phyloP scores from a whole-genome alignment of 1,284 basidiomycete genomes.

The Chondrostereum purpureum region DNA sequence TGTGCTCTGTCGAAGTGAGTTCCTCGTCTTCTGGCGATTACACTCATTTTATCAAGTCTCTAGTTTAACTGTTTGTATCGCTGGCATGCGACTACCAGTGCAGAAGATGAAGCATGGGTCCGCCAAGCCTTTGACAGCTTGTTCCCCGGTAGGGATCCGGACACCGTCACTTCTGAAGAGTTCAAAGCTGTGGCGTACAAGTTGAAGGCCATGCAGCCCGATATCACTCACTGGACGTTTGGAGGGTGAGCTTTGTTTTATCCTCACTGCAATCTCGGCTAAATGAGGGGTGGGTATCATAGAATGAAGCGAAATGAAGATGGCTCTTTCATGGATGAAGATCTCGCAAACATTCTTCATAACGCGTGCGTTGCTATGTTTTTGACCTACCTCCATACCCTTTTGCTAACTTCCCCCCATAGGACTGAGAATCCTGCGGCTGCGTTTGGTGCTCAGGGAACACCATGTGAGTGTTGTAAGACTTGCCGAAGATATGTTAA shows the following conservation, averaged over 20 bases:
- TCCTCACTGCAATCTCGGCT: too few species aligned
- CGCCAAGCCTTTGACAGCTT: conserved; percentile 37
- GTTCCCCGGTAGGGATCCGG: conserved; percentile 48
- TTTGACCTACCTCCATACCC: too few species aligned
- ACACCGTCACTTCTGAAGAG: conserved; percentile 50
- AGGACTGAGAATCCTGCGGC: conserved; percentile 64
- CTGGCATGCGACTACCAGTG: conserved; percentile 74
- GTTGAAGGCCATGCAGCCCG: conserved; percentile 34
- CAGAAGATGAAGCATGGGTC: conserved; percentile 67
- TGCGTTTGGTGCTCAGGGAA: conserved; percentile 74
- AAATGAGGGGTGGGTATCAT: too few species aligned
- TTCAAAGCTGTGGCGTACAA: conserved; percentile 46
- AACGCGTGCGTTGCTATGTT: conserved; percentile 34
- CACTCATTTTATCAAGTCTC: background rate
- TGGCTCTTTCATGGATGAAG: conserved; percentile 63
- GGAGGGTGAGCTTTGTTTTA: conserved; percentile 54
- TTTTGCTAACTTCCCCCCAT: background rate
- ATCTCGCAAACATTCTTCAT: conserved; percentile 65
- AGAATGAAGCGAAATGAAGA: conserved; percentile 60
- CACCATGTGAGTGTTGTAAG: conserved; percentile 36
- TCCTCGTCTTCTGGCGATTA: conserved; percentile 1
- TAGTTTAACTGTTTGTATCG: conserved; percentile 81
- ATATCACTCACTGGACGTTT: conserved; percentile 63
- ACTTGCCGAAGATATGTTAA: background rate
- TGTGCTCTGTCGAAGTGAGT: conserved; percentile 67